Percentiles rank a stretch among this genome's conserved stretches.
These are phyloP conservation scores for Suillus decipiens DNA, from an alignment of 768 basidiomycete genomes.

Conservation along the genomic window DNA sequence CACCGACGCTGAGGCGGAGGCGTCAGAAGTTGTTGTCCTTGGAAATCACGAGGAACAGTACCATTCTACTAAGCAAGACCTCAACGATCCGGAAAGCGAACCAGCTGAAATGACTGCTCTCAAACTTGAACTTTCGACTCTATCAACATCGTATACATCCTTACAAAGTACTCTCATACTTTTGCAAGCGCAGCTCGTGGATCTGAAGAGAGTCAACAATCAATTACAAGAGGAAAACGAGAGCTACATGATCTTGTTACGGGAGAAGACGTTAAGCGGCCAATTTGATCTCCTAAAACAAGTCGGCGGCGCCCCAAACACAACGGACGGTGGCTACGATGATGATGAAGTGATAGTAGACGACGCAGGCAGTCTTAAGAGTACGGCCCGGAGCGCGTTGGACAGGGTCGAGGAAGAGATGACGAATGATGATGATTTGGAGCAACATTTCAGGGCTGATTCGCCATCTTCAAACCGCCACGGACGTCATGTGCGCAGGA, in stretches of 20 bases:
- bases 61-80: conserved; percentile 42
- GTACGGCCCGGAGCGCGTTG: conserved; percentile 57
- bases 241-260: conserved; percentile 90
- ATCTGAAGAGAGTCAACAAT: conserved; percentile 86
- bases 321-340: conserved; percentile 41
- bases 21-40: conserved; percentile 34
- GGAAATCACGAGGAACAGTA: conserved; percentile 26
- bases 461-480: conserved; percentile 43
- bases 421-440: conserved; percentile 44
- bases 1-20: conserved; percentile 43
- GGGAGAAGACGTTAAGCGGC: conserved; percentile 89
- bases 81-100: conserved; percentile 68
- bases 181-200: conserved; percentile 80
- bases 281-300: conserved; percentile 78
- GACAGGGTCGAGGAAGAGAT: conserved; percentile 61
- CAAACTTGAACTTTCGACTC: conserved; percentile 79
- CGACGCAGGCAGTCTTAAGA: conserved; percentile 56
- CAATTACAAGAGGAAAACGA: conserved; percentile 95
- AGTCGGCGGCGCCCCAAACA: conserved; percentile 51
- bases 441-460: conserved; percentile 39
- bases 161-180: conserved; percentile 84
- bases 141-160: conserved; percentile 83
- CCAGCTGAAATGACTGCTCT: conserved; percentile 89
- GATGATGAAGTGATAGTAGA: conserved; percentile 30
- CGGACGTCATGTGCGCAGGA: conserved; percentile 51